Conservation (phyloP, 1,284 basidiomycete genomes). For the Vanrija sp. region DNA sequence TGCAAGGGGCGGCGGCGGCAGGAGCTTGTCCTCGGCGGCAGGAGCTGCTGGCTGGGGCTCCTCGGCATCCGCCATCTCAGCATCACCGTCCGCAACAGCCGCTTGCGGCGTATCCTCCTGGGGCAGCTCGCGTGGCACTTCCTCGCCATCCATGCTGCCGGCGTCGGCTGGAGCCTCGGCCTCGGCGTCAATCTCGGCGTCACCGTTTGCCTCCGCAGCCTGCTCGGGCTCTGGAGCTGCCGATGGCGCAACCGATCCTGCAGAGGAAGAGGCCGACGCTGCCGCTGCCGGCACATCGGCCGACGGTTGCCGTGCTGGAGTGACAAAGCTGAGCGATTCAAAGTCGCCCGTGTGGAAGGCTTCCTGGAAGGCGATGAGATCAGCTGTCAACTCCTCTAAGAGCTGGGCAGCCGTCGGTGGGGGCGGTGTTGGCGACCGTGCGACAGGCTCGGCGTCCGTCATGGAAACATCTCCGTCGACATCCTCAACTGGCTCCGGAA, state of each 20-base stretch:
- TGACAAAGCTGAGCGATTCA: constrained; percentile 13
- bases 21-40: too few species aligned
- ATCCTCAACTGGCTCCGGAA: background rate
- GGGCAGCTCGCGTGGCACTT: background rate
- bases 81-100: too few species aligned
- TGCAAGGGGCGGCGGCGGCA: too few species aligned
- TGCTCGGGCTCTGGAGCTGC: background rate
- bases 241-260: background rate
- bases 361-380: constrained; percentile 80
- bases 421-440: background rate
- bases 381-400: constrained; percentile 83
- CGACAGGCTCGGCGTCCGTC: background rate
- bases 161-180: background rate
- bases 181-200: background rate
- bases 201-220: background rate
- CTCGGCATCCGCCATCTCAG: background rate
- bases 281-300: background rate
- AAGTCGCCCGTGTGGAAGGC: constrained; percentile 61
- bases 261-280: background rate
- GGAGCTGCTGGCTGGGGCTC: too few species aligned
- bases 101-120: too few species aligned
- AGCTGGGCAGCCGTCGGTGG: constrained; percentile 60
- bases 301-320: background rate
- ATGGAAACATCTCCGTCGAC: background rate
- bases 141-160: background rate